These are phyloP conservation scores for Cercophora scortea DNA, from an alignment of 495 filamentous ascomycete genomes.

Conservation along the genomic window DNA sequence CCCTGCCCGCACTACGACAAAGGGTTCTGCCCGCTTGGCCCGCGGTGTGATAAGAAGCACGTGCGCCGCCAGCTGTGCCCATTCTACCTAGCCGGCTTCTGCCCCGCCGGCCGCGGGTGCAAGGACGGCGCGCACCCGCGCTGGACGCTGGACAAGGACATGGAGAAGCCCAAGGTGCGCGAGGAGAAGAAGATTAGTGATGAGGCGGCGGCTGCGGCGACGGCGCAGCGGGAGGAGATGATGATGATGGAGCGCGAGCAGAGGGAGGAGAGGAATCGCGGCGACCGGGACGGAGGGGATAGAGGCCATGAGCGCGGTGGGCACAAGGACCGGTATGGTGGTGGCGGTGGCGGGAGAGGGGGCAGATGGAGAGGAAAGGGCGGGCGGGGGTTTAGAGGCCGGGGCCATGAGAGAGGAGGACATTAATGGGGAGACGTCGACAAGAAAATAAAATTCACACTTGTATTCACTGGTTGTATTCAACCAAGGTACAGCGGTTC, in stretches of 20 bases:
- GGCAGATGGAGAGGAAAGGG: conserved; percentile 27
- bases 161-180: conserved; percentile 65
- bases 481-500: no score
- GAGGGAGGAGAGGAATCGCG: conserved; percentile 10
- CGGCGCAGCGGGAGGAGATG: conserved; percentile 1
- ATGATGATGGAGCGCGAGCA: background rate
- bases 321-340: conserved; percentile 29
- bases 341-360: no score
- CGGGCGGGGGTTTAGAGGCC: conserved; percentile 16
- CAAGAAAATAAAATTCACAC: no score
- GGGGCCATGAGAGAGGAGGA: conserved; percentile 4
- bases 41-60: conserved; percentile 79
- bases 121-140: conserved; percentile 71
- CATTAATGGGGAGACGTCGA: background rate
- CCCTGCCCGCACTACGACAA: conserved; percentile 90
- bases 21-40: conserved; percentile 91
- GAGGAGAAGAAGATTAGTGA: conserved; percentile 47
- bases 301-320: conserved; percentile 19
- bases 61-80: conserved; percentile 66
- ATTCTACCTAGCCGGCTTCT: conserved; percentile 93
- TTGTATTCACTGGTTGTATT: no score
- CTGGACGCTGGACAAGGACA: conserved; percentile 54
- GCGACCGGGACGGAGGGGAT: conserved; percentile 5
- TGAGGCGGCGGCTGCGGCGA: conserved; percentile 18
- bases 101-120: conserved; percentile 70